A percentile compares a stretch with the other conserved stretches of the same genome.
Conservation (phyloP, 2,329 filamentous ascomycete species). For the Fusarium sp. region DNA sequence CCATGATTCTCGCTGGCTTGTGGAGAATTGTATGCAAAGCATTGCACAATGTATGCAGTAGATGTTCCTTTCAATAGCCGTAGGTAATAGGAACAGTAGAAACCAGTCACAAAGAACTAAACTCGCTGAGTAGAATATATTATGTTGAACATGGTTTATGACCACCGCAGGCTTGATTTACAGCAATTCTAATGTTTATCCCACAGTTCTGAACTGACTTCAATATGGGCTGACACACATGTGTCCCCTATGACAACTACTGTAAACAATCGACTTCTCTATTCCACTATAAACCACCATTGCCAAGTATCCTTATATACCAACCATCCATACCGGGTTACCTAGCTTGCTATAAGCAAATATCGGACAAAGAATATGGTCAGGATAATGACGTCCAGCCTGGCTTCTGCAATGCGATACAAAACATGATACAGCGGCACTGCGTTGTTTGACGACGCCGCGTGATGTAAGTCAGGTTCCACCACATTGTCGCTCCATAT, state of each 20-base stretch:
- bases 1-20: neutral
- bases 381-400: neutral
- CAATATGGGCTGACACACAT: neutral
- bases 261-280: no score
- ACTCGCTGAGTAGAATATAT: neutral
- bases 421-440: slow-evolving; percentile 46
- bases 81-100: neutral
- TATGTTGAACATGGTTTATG: neutral
- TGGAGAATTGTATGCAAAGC: neutral
- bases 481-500: slow-evolving; percentile 61
- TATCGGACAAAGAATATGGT: neutral
- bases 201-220: neutral
- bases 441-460: slow-evolving; percentile 67
- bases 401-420: neutral
- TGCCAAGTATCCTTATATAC: neutral
- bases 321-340: neutral
- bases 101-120: neutral
- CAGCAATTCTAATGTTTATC: neutral
- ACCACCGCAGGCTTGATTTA: neutral
- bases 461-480: slow-evolving; percentile 73
- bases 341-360: neutral
- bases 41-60: no score
- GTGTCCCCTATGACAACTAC: neutral
- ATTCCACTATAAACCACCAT: neutral
- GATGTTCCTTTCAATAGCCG: neutral